These are phyloP conservation scores for Murraya koenigii DNA, from an alignment of 345 rosid species.

Conservation along the genomic window DNA sequence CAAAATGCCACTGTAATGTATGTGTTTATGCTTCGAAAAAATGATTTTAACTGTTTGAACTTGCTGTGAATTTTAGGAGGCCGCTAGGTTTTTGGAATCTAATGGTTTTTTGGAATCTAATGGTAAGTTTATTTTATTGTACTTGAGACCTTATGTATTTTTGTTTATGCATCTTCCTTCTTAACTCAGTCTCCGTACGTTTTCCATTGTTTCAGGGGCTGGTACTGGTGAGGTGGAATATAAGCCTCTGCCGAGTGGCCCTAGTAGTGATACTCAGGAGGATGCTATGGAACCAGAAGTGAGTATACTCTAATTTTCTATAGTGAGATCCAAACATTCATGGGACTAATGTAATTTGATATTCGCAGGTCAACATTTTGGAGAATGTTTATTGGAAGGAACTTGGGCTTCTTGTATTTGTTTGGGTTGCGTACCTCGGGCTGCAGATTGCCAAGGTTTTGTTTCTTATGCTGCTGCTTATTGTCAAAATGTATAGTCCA, in stretches of 20 bases:
- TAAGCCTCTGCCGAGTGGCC: constrained; percentile 31
- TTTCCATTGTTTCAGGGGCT: constrained; percentile 21
- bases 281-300: constrained; percentile 21
- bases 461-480: background rate
- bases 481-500: background rate
- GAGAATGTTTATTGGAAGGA: constrained; percentile 47
- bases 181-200: background rate
- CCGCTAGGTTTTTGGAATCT: constrained; percentile 27
- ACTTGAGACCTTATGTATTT: background rate
- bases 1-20: background rate
- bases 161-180: background rate
- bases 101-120: constrained; percentile 31
- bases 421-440: constrained; percentile 45
- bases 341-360: constrained; percentile 1
- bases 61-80: constrained; percentile 29
- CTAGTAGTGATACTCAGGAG: constrained; percentile 4
- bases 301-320: constrained; percentile 6
- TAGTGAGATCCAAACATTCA: constrained; percentile 1
- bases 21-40: background rate
- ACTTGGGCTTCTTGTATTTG: constrained; percentile 42
- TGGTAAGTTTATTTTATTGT: constrained; percentile 22
- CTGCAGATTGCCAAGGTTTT: constrained; percentile 48
- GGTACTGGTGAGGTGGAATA: constrained; percentile 26
- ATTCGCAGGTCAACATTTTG: constrained; percentile 31
- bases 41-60: constrained; percentile 1